These are phyloP conservation scores for Aspergillus affinis DNA, from an alignment of 495 filamentous ascomycete genomes.

Conservation along the genomic window DNA sequence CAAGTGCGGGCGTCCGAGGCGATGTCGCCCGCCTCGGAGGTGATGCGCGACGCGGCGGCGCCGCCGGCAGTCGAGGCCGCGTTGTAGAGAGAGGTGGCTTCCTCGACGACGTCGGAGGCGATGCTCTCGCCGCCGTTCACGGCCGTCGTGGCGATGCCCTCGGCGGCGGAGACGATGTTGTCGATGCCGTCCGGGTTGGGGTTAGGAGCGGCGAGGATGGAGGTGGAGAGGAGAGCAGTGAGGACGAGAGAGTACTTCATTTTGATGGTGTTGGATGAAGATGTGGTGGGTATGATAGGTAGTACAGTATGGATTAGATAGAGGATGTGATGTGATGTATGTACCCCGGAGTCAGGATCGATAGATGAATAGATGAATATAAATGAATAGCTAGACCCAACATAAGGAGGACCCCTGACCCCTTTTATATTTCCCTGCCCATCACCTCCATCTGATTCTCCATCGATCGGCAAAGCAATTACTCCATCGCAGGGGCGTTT, in stretches of 20 bases:
- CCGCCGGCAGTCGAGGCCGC: slow-evolving; percentile 8
- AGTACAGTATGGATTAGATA: not conserved
- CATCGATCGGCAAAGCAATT: not conserved
- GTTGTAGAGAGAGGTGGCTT: slow-evolving; percentile 12
- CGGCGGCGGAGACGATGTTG: slow-evolving; percentile 15
- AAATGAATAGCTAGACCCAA: not conserved
- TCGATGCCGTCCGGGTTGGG: slow-evolving; percentile 9
- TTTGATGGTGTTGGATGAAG: slow-evolving; percentile 7
- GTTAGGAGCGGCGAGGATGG: slow-evolving; percentile 14
- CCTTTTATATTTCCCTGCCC: not conserved
- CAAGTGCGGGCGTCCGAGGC: slow-evolving; percentile 19
- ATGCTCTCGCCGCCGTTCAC: slow-evolving; percentile 10
- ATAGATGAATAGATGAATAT: not conserved
- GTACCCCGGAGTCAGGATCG: not conserved
- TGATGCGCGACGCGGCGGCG: slow-evolving; percentile 15
- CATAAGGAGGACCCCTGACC: not conserved
- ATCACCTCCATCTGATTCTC: not conserved
- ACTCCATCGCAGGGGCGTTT: not conserved
- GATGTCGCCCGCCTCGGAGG: slow-evolving; percentile 16
- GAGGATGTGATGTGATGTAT: not conserved
- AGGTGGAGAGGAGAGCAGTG: slow-evolving; percentile 17
- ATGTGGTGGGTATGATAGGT: slow-evolving; percentile 1
- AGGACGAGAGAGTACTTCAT: slow-evolving; percentile 20
- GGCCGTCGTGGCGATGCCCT: slow-evolving; percentile 8
- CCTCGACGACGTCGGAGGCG: slow-evolving; percentile 8